Conservation (phyloP, 169 alveolate species). For the Eimeria praecox region DNA sequence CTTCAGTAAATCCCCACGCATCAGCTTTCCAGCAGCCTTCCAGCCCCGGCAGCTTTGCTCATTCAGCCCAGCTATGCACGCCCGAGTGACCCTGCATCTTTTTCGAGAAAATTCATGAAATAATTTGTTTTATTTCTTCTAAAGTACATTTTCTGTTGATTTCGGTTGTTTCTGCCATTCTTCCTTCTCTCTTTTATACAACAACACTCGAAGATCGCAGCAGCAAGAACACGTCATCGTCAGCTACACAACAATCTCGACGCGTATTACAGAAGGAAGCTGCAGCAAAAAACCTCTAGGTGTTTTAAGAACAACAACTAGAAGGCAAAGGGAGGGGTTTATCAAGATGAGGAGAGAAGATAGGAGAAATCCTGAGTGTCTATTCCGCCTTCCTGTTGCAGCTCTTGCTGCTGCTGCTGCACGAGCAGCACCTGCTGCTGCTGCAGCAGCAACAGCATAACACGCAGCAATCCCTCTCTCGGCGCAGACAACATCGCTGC, state of each 20-base stretch:
- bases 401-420: constrained; percentile 26
- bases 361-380: too few relatives aligned
- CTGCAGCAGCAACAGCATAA: constrained; percentile 15
- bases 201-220: neutral
- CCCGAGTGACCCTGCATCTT: neutral
- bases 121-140: neutral
- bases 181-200: neutral
- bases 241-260: too few relatives aligned
- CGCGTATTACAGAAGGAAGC: too few relatives aligned
- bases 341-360: neutral
- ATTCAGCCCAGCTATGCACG: neutral
- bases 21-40: constrained; percentile 9
- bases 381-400: neutral
- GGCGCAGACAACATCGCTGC: neutral
- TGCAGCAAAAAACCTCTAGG: too few relatives aligned
- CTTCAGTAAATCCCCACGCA: neutral
- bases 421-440: neutral
- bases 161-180: neutral
- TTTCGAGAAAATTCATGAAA: neutral
- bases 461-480: neutral
- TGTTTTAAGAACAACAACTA: neutral
- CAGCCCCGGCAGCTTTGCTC: neutral
- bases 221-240: too few relatives aligned
- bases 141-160: neutral
- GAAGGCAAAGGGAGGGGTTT: neutral